Evolutionary conservation across 2,329 filamentous ascomycete genomes (phyloP), one percentile per base, ranked within the genome.

Genomic region (Diaporthe ampelina): DNA sequence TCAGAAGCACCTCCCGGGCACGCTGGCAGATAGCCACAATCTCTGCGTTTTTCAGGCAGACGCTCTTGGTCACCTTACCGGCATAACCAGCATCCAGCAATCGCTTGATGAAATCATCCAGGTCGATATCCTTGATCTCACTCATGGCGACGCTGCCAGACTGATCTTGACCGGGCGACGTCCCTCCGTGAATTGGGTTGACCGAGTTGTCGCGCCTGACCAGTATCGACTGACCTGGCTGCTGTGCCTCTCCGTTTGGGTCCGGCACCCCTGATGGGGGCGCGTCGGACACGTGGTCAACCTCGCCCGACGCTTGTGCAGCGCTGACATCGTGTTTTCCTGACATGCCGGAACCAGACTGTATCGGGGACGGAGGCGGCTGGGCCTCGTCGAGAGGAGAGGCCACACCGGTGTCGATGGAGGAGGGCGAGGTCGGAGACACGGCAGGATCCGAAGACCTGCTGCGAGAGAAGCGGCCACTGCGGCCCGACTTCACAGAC

Each of bases 101-200:
- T 57, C 97, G 92, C 80, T 95, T 95, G 81, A 99, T 99, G 88
- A 97, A 98, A 81, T 99, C 97, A 81, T 99, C 97, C 40, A 99
- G 88, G 82, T 99, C 97, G 78, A 97, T 94, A 48, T 95, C 91
- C 83, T 98, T 98, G 80, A 98, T 91, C 29, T 97, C 94, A 72
- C 94, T 92, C 89, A 98, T 97, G 76, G 94, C 94, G 84, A 98
- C 94, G 54, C 48, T 56, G 13, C 45, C 73, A 29, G 83, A 83
- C 4, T 85, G 82, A 61, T 92, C 90, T 29, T 88, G 86, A 37
- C 84, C 82, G 10, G 86, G 84, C 73, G 89, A 86, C 45, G 88
- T 79, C n/a, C 83, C 76, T 45, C 81, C 86, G 61, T 90, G 84
- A 72, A 94, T 88, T 1, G 93, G 92, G 78, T 92, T 94, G 76